Evolutionary conservation across 2,329 filamentous ascomycete genomes (phyloP).

Genomic region (Pyrenophora teres): DNA sequence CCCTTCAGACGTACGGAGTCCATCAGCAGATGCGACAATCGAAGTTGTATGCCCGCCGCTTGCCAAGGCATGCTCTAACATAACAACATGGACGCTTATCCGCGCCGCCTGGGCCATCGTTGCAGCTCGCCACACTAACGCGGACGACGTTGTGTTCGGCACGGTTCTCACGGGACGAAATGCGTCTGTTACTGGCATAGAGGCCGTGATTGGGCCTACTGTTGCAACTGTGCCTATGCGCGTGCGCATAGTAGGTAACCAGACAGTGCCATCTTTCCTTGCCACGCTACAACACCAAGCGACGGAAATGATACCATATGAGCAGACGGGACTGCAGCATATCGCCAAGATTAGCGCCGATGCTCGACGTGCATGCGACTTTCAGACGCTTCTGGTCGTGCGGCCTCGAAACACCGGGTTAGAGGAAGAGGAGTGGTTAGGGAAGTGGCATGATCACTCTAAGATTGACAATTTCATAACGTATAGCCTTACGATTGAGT

Average conservation of each 20-base stretch:
- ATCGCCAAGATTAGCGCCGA: conserved; percentile 24
- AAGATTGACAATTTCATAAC: conserved; percentile 12
- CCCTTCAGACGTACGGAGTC: conserved; percentile 7
- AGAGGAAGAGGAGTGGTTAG: no score
- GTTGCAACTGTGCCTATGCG: conserved; percentile 48
- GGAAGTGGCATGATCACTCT: conserved; percentile 6
- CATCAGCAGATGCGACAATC: no score
- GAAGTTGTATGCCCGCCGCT: conserved; percentile 2
- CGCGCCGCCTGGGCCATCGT: no score
- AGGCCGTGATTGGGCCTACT: conserved; percentile 47
- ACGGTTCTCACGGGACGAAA: not conserved
- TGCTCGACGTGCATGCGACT: no score
- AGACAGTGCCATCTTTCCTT: conserved; percentile 18
- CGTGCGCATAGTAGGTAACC: conserved; percentile 14
- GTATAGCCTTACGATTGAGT: not conserved
- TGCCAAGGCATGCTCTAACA: no score
- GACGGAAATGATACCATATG: conserved; percentile 30
- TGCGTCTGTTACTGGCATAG: not conserved
- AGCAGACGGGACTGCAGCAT: conserved; percentile 43
- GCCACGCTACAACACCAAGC: conserved; percentile 17
- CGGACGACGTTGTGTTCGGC: conserved; percentile 2
- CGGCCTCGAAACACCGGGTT: no score
- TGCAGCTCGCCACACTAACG: conserved; percentile 18
- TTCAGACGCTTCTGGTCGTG: conserved; percentile 59
- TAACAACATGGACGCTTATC: no score